Evolutionary conservation across 2,329 filamentous ascomycete species (phyloP).

Genomic region (Xylaria sp.): DNA sequence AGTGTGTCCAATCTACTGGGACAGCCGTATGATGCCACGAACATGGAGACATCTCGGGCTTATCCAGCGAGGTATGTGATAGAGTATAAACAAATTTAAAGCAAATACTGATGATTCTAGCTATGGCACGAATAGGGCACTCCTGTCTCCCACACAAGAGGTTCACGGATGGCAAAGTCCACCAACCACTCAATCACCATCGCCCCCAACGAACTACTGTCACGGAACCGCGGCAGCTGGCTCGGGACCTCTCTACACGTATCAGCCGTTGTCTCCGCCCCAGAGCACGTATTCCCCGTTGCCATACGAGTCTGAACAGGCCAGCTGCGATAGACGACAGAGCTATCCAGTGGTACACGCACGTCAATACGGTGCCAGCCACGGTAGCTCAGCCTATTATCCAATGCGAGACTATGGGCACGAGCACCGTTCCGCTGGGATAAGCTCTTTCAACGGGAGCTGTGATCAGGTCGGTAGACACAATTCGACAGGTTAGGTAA

Average conservation of each 20-base stretch:
- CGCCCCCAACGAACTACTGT: conserved; percentile 15
- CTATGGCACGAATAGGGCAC: conserved; percentile 13
- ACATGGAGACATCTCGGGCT: not conserved
- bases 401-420: conserved; percentile 12
- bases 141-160: conserved; percentile 15
- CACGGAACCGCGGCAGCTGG: not conserved
- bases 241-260: conserved; percentile 17
- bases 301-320: conserved; percentile 22
- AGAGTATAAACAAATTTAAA: not conserved
- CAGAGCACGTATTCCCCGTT: conserved; percentile 18
- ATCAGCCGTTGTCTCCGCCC: conserved; percentile 24
- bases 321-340: conserved; percentile 17
- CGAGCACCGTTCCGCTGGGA: not conserved
- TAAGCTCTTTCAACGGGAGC: conserved; percentile 2
- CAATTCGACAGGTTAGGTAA: not conserved
- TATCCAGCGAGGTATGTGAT: conserved; percentile 28
- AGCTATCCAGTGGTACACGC: conserved; percentile 8
- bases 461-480: conserved; percentile 1
- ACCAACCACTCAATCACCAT: conserved; percentile 10
- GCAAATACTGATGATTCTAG: conserved; percentile 15
- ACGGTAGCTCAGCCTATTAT: conserved; percentile 5
- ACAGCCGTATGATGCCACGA: conserved; percentile 25
- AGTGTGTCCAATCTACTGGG: conserved; percentile 31
- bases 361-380: conserved; percentile 18
- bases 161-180: conserved; percentile 18